Percentiles rank a stretch among this genome's conserved stretches.
phyloP scores from a whole-genome alignment of 2,329 filamentous ascomycete genomes.

The Monosporascus ibericus region DNA sequence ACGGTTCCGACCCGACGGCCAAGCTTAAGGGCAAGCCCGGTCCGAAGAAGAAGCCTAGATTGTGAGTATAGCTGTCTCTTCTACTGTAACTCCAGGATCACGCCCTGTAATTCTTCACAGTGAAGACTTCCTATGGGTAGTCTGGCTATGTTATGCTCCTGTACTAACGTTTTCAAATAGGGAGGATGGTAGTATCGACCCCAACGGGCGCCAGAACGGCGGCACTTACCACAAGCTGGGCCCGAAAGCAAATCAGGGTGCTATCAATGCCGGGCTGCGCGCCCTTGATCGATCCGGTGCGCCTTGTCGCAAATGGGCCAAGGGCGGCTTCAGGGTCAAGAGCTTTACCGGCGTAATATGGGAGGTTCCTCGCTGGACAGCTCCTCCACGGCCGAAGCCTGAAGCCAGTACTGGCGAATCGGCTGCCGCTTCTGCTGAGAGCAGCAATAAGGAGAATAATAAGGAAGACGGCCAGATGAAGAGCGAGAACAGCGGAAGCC shows the following conservation, averaged over 20 bases:
- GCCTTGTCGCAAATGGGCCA: conserved; percentile 87
- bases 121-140: conserved; percentile 1
- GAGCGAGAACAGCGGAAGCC: conserved; percentile 35
- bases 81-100: neutral
- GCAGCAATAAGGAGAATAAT: conserved; percentile 60
- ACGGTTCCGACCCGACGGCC: conserved; percentile 50
- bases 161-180: conserved; percentile 34
- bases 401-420: conserved; percentile 41
- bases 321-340: conserved; percentile 76
- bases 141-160: conserved; percentile 5
- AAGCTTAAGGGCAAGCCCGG: conserved; percentile 82
- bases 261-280: conserved; percentile 92
- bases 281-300: conserved; percentile 89
- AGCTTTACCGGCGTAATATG: conserved; percentile 86
- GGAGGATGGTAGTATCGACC: conserved; percentile 58
- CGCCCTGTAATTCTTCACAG: too few relatives aligned
- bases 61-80: conserved; percentile 57
- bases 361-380: conserved; percentile 78
- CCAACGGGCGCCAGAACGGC: conserved; percentile 42
- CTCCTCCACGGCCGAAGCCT: conserved; percentile 53
- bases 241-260: conserved; percentile 92
- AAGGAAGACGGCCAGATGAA: conserved; percentile 54
- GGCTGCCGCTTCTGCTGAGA: conserved; percentile 36
- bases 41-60: conserved; percentile 89
- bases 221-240: conserved; percentile 72